phyloP scores from a whole-genome alignment of 345 rosid genomes.

The Mercurialis annua region DNA sequence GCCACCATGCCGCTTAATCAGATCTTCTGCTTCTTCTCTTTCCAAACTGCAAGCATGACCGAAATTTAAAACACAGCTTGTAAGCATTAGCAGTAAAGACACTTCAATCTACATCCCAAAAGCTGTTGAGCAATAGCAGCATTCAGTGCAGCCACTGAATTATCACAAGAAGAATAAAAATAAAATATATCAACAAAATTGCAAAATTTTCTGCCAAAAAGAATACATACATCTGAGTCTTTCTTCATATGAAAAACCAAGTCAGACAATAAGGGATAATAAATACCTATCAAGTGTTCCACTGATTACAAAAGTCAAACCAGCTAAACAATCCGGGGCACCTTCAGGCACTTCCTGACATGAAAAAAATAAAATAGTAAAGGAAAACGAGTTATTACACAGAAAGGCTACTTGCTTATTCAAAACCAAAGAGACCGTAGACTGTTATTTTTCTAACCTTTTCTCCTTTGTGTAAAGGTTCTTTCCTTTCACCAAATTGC shows the following conservation, averaged over 20 bases:
- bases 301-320: constrained; percentile 90
- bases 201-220: not conserved
- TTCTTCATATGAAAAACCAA: constrained; percentile 6
- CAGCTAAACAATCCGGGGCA: constrained; percentile 75
- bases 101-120: not conserved
- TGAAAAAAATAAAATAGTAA: not conserved
- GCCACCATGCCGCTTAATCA: constrained; percentile 90
- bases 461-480: constrained; percentile 99
- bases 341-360: constrained; percentile 99
- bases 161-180: constrained; percentile 1
- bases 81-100: not conserved
- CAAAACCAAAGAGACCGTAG: constrained; percentile 3
- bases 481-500: constrained; percentile 95
- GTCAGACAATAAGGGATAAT: constrained; percentile 11
- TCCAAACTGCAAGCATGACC: constrained; percentile 59
- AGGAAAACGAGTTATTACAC: constrained; percentile 17
- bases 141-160: not conserved
- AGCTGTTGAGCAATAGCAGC: not conserved
- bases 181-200: not conserved
- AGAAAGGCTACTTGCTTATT: constrained; percentile 2
- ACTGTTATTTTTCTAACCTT: constrained; percentile 46
- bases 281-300: constrained; percentile 98
- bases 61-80: constrained; percentile 6
- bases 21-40: constrained; percentile 98
- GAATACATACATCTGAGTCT: not conserved